Evolutionary conservation across 176 grass and related monocot genomes (phyloP).

Genomic region (Ampelocalamus luodianensis): DNA sequence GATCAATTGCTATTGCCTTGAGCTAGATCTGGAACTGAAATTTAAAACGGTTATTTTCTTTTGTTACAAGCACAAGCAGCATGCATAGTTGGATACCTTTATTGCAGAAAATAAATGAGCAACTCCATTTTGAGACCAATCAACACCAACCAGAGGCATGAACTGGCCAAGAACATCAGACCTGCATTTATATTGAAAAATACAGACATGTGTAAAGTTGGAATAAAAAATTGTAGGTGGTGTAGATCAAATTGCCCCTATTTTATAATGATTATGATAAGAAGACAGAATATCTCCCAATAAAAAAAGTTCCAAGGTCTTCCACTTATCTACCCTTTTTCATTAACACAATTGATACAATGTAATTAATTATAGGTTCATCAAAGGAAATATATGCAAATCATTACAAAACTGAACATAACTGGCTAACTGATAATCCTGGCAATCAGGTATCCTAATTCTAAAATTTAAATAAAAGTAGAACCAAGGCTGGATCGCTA

Average conservation of each 20-base stretch:
- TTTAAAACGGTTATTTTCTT: background rate
- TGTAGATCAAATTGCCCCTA: background rate
- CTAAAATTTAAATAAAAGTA: conserved; percentile 25
- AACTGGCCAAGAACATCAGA: conserved; percentile 99
- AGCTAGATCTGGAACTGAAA: conserved; percentile 19
- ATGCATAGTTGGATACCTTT: conserved; percentile 58
- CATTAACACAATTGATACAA: background rate
- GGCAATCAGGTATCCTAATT: background rate
- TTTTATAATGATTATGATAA: background rate
- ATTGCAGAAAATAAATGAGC: conserved; percentile 98
- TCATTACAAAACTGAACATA: background rate
- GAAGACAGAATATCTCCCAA: conserved; percentile 20
- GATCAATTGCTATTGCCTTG: conserved; percentile 23
- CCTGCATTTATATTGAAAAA: conserved; percentile 51
- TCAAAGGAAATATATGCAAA: conserved; percentile 11
- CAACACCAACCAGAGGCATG: conserved; percentile 96
- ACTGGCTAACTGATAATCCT: conserved; percentile 5
- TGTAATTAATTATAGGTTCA: conserved; percentile 5
- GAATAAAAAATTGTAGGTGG: background rate
- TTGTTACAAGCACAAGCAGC: conserved; percentile 7
- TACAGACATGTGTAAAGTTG: background rate
- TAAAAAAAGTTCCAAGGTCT: background rate
- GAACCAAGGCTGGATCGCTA: conserved; percentile 12
- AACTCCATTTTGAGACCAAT: conserved; percentile 99
- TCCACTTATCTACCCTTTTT: conserved; percentile 9